Evolutionary conservation across 805 yeast genomes (phyloP).

Genomic region (Teunomyces gatunensis): DNA sequence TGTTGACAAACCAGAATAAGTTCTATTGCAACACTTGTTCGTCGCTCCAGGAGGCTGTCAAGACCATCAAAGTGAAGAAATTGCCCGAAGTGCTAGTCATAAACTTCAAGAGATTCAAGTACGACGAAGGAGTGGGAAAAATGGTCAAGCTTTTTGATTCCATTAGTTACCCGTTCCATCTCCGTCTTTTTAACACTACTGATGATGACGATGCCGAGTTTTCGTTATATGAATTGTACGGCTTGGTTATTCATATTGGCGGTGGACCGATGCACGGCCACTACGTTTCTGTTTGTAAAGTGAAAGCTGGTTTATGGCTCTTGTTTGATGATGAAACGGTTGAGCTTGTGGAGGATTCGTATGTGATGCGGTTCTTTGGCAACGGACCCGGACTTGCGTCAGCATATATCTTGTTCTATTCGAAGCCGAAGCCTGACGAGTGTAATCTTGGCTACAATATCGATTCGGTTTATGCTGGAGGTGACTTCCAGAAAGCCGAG

Average conservation of each 20-base stretch:
- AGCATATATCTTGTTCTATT: constrained; percentile 86
- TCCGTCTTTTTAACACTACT: constrained; percentile 70
- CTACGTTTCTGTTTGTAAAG: constrained; percentile 82
- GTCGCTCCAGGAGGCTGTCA: constrained; percentile 90
- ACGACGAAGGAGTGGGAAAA: constrained; percentile 75
- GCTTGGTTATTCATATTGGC: constrained; percentile 91
- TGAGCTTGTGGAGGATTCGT: constrained; percentile 78
- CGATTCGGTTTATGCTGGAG: constrained; percentile 31
- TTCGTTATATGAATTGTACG: constrained; percentile 70
- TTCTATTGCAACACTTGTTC: constrained; percentile 90
- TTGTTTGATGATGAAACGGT: constrained; percentile 95
- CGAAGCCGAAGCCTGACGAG: constrained; percentile 18
- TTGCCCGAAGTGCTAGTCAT: constrained; percentile 78
- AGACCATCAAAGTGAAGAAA: constrained; percentile 74
- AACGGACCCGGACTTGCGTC: constrained; percentile 85
- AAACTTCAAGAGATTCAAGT: constrained; percentile 90
- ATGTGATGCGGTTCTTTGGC: constrained; percentile 84
- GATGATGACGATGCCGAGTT: constrained; percentile 43
- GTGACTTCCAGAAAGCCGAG: constrained; percentile 22
- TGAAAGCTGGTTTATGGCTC: constrained; percentile 79
- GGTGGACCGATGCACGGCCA: constrained; percentile 99
- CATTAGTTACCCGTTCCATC: constrained; percentile 71
- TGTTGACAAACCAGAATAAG: constrained; percentile 82
- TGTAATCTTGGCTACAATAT: constrained; percentile 34
- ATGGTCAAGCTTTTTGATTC: constrained; percentile 85